Percentiles rank a stretch among this genome's conserved stretches.
Evolutionary conservation across 352 stramenopile genomes (phyloP).

Genomic region (Pythium periplocum): DNA sequence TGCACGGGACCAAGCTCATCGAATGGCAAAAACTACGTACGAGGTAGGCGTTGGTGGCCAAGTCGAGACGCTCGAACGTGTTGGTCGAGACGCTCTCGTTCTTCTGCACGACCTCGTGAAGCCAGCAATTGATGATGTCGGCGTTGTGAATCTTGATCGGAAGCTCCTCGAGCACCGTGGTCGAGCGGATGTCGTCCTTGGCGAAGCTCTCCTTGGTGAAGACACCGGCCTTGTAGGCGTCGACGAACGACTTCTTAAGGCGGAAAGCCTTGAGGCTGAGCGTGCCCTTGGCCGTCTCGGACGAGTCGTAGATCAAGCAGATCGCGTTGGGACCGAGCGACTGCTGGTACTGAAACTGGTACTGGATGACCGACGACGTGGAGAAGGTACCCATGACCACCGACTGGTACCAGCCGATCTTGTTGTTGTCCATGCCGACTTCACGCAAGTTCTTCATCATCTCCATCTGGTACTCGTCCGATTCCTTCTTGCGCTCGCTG

Average conservation of each 20-base stretch:
- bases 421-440: conserved; percentile 99
- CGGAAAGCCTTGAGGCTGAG: conserved; percentile 95
- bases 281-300: conserved; percentile 92
- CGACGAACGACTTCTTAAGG: conserved; percentile 92
- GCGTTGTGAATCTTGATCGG: conserved; percentile 95
- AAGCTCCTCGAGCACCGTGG: conserved; percentile 94
- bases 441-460: conserved; percentile 99
- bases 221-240: conserved; percentile 82
- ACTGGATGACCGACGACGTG: conserved; percentile 91
- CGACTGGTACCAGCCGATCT: conserved; percentile 98
- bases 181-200: conserved; percentile 77
- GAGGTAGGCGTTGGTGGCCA: conserved; percentile 94
- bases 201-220: conserved; percentile 85
- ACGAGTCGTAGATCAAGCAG: conserved; percentile 97
- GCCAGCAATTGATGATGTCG: conserved; percentile 91
- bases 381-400: conserved; percentile 97
- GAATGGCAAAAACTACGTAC: conserved; percentile 11
- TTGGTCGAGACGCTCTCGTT: conserved; percentile 63
- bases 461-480: conserved; percentile 96
- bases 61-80: conserved; percentile 94
- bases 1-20: too few species aligned
- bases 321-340: conserved; percentile 96
- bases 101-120: conserved; percentile 83
- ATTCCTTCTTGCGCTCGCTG: conserved; percentile 72
- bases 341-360: conserved; percentile 96